Conservation (phyloP, 2,329 filamentous ascomycete species). For the Ceratocystis huliohia region DNA sequence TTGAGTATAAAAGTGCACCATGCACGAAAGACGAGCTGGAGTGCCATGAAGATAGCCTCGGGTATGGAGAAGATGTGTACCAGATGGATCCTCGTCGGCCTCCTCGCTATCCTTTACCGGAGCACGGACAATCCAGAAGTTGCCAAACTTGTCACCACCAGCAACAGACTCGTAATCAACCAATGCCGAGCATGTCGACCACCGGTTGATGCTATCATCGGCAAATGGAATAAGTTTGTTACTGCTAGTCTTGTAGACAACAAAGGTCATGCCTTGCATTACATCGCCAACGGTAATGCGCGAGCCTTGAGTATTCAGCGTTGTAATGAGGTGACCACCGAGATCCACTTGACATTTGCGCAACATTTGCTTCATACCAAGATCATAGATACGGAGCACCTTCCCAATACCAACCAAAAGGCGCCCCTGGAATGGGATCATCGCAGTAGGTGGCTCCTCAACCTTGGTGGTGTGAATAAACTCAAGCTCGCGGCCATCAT, state of each 20-base stretch:
- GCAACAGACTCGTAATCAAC: constrained; percentile 94
- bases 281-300: constrained; percentile 88
- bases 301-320: constrained; percentile 77
- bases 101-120: constrained; percentile 76
- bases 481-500: constrained; percentile 76
- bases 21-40: constrained; percentile 68
- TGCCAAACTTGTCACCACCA: constrained; percentile 95
- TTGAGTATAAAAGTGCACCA: constrained; percentile 80
- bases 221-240: constrained; percentile 89
- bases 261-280: constrained; percentile 79
- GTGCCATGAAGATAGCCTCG: constrained; percentile 82
- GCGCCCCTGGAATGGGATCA: constrained; percentile 84
- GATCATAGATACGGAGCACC: constrained; percentile 75
- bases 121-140: constrained; percentile 83
- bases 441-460: constrained; percentile 76
- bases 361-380: constrained; percentile 83
- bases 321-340: constrained; percentile 70
- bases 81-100: constrained; percentile 79
- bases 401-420: constrained; percentile 76
- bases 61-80: constrained; percentile 81
- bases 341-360: constrained; percentile 80
- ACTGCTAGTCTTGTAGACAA: constrained; percentile 83
- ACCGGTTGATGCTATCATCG: constrained; percentile 78
- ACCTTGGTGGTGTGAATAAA: constrained; percentile 95
- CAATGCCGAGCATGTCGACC: constrained; percentile 86